Evolutionary conservation across 164 flowering plant species (phyloP), one percentile per base, ranked within the genome.

Genomic region (Sedum album): DNA sequence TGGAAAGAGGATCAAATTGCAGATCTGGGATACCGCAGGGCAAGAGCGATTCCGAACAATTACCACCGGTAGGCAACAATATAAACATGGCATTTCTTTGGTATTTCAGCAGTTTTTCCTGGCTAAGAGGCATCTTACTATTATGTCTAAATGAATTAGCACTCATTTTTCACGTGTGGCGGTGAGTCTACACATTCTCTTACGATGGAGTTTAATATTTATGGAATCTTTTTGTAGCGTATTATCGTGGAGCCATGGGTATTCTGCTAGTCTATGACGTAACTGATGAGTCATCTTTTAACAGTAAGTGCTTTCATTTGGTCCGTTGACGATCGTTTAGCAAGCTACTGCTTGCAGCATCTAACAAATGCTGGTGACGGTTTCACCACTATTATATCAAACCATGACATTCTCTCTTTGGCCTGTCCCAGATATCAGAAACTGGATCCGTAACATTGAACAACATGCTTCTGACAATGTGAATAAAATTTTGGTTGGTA

Each of bases 241-340:
- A 80, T 60, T 78, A 80, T 38, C 76, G 81, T 41, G 83, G 83
- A 71, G 81, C 83, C 60, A 80, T 80, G 83, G 83, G 83, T 30
- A 80, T 80, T 66, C 67, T 80, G 79, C 76, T 80, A 67, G 83
- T 80, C 2, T 80, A 80, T 69, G 83, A 80, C 65, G 83, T 80
- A 33, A 80, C 83, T 39, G 82, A 80, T 62, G 82, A 80, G 66
- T 75, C 82, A 65, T 80, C 82, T 60, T 80, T 80, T 67, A 80
- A 78, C 72, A 80, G 83, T 80, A 76, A 70, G 2, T 66, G 51
- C 23, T 36, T 62, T 70, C 30, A 36, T 33, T 65, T 65, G 46
- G 33, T 57, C 62, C 33, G 28, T 21, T 21, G 57, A n/a, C 5
- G 2, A 51, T 13, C 26, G 7, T 57, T 57, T 28, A 6, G 9